Base-by-base conservation (phyloP, 2,329 filamentous ascomycete species). In the Aspergillus costaricaensis region DNA sequence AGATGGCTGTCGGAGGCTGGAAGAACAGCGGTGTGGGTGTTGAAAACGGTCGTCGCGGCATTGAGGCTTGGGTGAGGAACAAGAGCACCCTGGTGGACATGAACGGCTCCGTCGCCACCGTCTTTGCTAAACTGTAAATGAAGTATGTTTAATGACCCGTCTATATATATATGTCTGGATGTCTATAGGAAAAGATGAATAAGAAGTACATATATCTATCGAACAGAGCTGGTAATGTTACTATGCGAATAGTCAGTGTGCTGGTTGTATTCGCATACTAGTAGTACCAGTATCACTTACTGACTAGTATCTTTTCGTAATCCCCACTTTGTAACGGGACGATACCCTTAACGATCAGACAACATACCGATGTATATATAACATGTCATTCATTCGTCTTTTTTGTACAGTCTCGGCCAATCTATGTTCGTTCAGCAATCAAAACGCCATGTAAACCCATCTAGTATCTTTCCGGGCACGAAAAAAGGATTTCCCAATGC, bases 1-100 rank as follows among this genome's bases (percentile, higher is more conserved):
- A 96, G 81, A 96, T 96, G 92, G 89, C 90, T 2, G 92, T 96
- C 0, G 92, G 92, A 9, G 92, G 92, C 0, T 96, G 92, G 92
- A 96, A 96, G 81, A 84, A 90, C 83, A 96, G 91, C 72, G 92
- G 92, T 36, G 79, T 96, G 9, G 92, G 92, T 0, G 88, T 96
- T 1, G 92, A 96, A 82, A 96, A 96, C 74, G 92, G 92, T 3
- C 82, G 87, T 60, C 86, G 85, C 69, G 92, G 92, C 0, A 82
- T 96, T 57, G 88, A 90, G 75, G 89, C 90, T 3, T 96, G 92
- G 88, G 85, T 92, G 55, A 83, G 87, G 77, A 95, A 93, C 68
- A 96, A 95, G 82, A 96, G 91, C 76, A 96, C 91, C 1, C 77
- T 96, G 30, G 88, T 96, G 2, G 92, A 96, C 75, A 90, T 93